These are phyloP conservation scores for Vicia villosa DNA, from an alignment of 306 rosid species.

Conservation along the genomic window DNA sequence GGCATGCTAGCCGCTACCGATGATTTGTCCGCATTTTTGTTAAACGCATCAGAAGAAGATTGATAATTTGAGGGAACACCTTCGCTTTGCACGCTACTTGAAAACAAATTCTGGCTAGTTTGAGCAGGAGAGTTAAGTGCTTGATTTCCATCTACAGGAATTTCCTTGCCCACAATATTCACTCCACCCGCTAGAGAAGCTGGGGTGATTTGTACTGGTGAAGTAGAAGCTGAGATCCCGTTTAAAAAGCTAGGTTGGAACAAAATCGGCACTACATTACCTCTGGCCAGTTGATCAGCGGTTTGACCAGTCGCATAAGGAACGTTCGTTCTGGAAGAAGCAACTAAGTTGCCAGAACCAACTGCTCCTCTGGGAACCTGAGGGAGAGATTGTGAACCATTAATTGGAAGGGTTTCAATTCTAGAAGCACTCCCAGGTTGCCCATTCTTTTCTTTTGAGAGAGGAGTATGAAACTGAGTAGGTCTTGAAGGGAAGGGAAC, in stretches of 20 bases:
- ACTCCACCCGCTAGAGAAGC: slow-evolving; percentile 54
- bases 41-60: slow-evolving; percentile 36
- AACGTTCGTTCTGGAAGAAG: slow-evolving; percentile 43
- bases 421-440: slow-evolving; percentile 41
- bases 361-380: slow-evolving; percentile 49
- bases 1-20: slow-evolving; percentile 43
- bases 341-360: slow-evolving; percentile 42
- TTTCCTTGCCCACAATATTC: slow-evolving; percentile 40
- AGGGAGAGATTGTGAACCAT: slow-evolving; percentile 47
- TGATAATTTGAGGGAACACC: slow-evolving; percentile 33
- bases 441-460: slow-evolving; percentile 51
- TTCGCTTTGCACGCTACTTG: slow-evolving; percentile 39
- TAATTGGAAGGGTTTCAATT: slow-evolving; percentile 38
- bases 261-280: slow-evolving; percentile 56
- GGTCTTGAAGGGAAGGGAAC: slow-evolving; percentile 53
- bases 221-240: slow-evolving; percentile 49
- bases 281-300: slow-evolving; percentile 47
- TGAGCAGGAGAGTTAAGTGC: slow-evolving; percentile 47
- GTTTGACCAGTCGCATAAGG: slow-evolving; percentile 45
- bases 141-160: slow-evolving; percentile 44
- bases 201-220: slow-evolving; percentile 47
- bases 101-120: slow-evolving; percentile 43
- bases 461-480: slow-evolving; percentile 50
- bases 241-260: slow-evolving; percentile 55
- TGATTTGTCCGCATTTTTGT: slow-evolving; percentile 43